phyloP scores from a whole-genome alignment of 2,329 filamentous ascomycete species.

The Dactylonectria macrodidyma region DNA sequence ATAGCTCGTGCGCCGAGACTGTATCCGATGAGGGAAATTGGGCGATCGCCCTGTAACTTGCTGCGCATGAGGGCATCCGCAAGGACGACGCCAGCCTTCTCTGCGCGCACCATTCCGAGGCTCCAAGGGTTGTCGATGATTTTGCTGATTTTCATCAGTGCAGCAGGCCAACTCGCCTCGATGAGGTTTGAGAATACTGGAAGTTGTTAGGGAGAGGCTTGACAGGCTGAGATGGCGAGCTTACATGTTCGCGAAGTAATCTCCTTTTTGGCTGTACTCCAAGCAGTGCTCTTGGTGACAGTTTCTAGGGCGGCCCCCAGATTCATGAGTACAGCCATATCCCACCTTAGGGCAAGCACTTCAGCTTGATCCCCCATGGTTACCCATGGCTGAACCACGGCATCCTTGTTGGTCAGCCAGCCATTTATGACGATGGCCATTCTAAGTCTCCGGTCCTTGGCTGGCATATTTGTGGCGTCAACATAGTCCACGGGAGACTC shows the following conservation, averaged over 20 bases:
- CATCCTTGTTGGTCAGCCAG: constrained; percentile 82
- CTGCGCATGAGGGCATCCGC: constrained; percentile 84
- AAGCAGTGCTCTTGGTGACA: constrained; percentile 85
- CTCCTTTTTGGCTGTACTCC: constrained; percentile 75
- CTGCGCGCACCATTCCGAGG: constrained; percentile 81
- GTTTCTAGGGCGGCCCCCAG: constrained; percentile 84
- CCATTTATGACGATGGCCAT: constrained; percentile 89
- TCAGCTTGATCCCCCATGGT: constrained; percentile 81
- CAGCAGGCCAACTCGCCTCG: constrained; percentile 73
- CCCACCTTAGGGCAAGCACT: constrained; percentile 87
- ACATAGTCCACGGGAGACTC: constrained; percentile 55
- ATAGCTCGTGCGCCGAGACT: constrained; percentile 87
- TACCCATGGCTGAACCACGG: constrained; percentile 81
- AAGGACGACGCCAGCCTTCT: constrained; percentile 80
- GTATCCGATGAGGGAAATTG: constrained; percentile 86
- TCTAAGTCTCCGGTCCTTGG: constrained; percentile 78
- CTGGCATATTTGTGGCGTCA: constrained; percentile 65
- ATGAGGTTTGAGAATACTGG: constrained; percentile 70
- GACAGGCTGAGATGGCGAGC: constrained; percentile 33
- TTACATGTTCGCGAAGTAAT: constrained; percentile 64
- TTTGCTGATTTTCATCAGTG: constrained; percentile 77
- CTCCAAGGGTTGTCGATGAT: constrained; percentile 88
- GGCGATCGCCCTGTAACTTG: constrained; percentile 85
- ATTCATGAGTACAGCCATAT: constrained; percentile 82
- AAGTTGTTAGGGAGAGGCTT: background rate